Conservation (phyloP, 352 stramenopile species). For the Phytophthora constricta region DNA sequence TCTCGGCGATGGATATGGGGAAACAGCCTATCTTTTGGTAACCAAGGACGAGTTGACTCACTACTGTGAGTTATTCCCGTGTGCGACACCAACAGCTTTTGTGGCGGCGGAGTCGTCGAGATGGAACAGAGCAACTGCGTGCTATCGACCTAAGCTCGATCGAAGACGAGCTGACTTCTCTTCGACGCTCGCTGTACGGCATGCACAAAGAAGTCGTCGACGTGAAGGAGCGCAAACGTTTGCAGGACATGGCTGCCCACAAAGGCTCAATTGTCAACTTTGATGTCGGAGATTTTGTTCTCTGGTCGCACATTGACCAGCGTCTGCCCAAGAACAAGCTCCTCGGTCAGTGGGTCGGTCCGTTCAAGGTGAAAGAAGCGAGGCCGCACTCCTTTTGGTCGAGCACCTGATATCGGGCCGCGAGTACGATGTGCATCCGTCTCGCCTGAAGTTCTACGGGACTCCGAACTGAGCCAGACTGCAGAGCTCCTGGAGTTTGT, state of each 20-base stretch:
- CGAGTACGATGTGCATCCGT: conserved; percentile 10
- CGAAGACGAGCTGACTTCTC: no score
- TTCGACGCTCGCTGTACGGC: conserved; percentile 5
- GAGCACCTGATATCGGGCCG: conserved; percentile 14
- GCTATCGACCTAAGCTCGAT: no score
- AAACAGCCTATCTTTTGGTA: neutral
- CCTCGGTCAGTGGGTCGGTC: conserved; percentile 25
- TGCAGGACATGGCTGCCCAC: conserved; percentile 6
- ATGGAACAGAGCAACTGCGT: no score
- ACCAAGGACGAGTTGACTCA: conserved; percentile 16
- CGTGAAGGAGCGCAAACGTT: neutral
- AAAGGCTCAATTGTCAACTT: conserved; percentile 20
- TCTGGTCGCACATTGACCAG: conserved; percentile 27
- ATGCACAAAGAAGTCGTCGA: conserved; percentile 20
- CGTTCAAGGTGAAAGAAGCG: conserved; percentile 11
- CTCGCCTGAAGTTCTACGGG: conserved; percentile 3
- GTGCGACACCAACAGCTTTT: conserved; percentile 3
- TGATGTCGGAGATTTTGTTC: conserved; percentile 24
- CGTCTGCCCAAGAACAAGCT: conserved; percentile 26
- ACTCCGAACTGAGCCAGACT: conserved; percentile 1
- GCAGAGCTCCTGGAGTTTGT: conserved; percentile 8
- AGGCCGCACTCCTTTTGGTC: conserved; percentile 14
- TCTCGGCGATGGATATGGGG: conserved; percentile 5
- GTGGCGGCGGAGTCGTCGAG: conserved; percentile 12
- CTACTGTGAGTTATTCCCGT: conserved; percentile 24